Evolutionary conservation across 2,329 filamentous ascomycete species (phyloP), one percentile per base, ranked within the genome.

Genomic region (Clonostachys byssicola): DNA sequence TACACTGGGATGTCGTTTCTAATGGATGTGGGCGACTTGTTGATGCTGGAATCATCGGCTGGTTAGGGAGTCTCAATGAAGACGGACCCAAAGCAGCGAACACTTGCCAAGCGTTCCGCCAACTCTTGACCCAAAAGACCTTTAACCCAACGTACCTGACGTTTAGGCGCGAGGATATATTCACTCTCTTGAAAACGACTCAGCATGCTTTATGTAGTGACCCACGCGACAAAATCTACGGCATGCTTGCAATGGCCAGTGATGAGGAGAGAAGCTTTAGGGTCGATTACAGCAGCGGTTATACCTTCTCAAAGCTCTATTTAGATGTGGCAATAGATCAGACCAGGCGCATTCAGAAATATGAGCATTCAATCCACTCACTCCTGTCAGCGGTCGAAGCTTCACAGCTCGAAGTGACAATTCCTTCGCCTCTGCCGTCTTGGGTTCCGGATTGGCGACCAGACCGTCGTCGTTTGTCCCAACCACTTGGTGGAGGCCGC

Each of bases 201-300:
- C 36, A 17, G 14, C 13, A 39, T 17, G 36, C 36, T 14, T 39
- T 39, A 39, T 39, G 36, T 17, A 14, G 36, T 18, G 30, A 34
- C 23, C 41, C 41, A n/a, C 41, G 41, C 6, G 41, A 43, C 41
- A 43, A 43, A 16, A n/a, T 43, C 13, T 43, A 43, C 41, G 41
- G 23, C 41, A n/a, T 43, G 41, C 16, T 43, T 30, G 41, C 17
- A 18, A 18, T 43, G 23, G 14, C 16, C 23, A 23, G 23, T 7
- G 3, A 23, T 2, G 23, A 23, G 23, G 23, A 23, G 23, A 23
- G 23, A 23, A 23, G 6, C 8, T 23, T 39, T 6, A 6, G 14
- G 13, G 36, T 39, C 6, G 10, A 39, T 17, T 39, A 39, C 36
- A 39, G 14, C 8, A 14, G 14, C 14, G 36, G 16, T 17, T 39